These are phyloP conservation scores for Schizonepeta tenuifolia DNA, from an alignment of 257 asterid species.

Conservation along the genomic window DNA sequence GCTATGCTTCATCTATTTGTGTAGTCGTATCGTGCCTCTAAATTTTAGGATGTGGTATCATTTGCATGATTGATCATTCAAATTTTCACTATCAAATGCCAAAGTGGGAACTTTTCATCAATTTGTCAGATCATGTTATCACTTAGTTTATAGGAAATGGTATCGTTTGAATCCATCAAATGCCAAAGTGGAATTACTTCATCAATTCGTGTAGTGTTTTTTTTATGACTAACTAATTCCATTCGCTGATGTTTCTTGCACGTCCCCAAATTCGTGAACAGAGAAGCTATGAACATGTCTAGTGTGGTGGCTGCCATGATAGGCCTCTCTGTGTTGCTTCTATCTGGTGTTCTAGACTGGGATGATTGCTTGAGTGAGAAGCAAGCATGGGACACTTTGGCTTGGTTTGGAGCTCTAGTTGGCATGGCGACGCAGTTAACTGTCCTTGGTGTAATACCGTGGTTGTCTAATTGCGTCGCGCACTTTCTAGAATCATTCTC, in stretches of 20 bases:
- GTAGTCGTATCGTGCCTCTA: neutral
- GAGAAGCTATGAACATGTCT: slow-evolving; percentile 57
- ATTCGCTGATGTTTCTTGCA: neutral
- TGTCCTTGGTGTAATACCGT: slow-evolving; percentile 60
- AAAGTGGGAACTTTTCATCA: neutral
- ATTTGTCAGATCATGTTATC: neutral
- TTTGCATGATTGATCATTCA: no score
- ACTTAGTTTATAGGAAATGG: neutral
- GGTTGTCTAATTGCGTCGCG: slow-evolving; percentile 65
- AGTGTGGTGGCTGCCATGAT: slow-evolving; percentile 77
- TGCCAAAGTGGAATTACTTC: neutral
- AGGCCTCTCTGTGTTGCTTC: slow-evolving; percentile 63
- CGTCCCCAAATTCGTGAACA: slow-evolving; percentile 24
- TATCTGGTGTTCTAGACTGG: slow-evolving; percentile 67
- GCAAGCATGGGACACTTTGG: slow-evolving; percentile 81
- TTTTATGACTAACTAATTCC: neutral
- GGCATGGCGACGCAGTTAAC: slow-evolving; percentile 78
- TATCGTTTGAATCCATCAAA: no score
- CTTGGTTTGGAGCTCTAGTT: slow-evolving; percentile 76
- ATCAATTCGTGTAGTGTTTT: neutral
- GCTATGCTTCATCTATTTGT: neutral
- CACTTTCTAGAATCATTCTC: slow-evolving; percentile 52
- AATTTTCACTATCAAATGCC: neutral
- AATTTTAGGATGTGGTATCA: no score
- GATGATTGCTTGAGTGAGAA: slow-evolving; percentile 79